These are phyloP conservation scores for Verbascum thapsus DNA, from an alignment of 257 asterid genomes.

Conservation along the genomic window DNA sequence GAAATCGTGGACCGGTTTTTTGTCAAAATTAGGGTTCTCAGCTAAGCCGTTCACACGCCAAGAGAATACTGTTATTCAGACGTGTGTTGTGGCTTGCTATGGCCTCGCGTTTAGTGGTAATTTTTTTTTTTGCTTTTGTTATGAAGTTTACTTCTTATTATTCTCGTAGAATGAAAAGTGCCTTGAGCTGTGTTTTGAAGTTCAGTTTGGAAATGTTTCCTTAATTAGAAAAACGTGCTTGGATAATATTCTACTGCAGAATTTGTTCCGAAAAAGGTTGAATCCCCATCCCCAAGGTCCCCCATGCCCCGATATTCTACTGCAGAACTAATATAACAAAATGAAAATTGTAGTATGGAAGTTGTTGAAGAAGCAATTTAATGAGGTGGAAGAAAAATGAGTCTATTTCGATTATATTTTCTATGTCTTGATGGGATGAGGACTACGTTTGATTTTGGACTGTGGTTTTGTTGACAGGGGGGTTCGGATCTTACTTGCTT, in stretches of 20 bases:
- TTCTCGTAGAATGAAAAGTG: neutral
- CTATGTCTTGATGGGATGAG: constrained; percentile 27
- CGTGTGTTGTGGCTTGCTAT: constrained; percentile 96
- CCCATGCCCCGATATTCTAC: too few relatives aligned
- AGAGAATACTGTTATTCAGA: constrained; percentile 93
- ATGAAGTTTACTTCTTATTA: neutral
- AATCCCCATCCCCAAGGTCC: too few relatives aligned
- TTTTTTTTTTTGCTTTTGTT: neutral
- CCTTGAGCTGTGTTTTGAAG: constrained; percentile 1
- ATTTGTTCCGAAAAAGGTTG: too few relatives aligned
- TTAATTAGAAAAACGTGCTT: neutral
- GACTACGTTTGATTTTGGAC: neutral
- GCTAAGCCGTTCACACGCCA: constrained; percentile 75
- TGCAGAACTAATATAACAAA: neutral
- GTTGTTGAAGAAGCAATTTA: neutral
- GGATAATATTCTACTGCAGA: neutral
- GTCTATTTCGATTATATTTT: neutral
- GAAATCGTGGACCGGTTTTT: constrained; percentile 72
- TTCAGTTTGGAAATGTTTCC: neutral
- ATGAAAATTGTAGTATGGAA: neutral
- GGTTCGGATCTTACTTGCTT: constrained; percentile 89
- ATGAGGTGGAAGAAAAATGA: neutral
- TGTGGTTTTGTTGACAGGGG: constrained; percentile 57
- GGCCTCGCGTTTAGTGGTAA: constrained; percentile 96
- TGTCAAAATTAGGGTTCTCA: constrained; percentile 60